phyloP scores from a whole-genome alignment of 2,329 filamentous ascomycete genomes.

The Magnaporthales sp. region DNA sequence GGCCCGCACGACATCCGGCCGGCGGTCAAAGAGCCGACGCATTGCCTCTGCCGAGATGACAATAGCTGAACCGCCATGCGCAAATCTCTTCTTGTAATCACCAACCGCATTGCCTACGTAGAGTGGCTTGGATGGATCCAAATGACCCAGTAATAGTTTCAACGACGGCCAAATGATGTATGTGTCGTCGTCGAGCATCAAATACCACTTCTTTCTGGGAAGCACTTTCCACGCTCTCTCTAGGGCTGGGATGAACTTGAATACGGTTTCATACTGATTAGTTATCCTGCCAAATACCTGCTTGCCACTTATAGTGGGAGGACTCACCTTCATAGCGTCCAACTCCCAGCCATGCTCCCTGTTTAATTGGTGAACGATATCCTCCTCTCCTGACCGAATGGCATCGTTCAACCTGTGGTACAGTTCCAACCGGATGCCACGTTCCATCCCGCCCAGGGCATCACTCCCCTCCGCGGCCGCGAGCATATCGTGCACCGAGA shows the following conservation, averaged over 20 bases:
- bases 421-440: conserved; percentile 27
- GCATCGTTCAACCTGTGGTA: conserved; percentile 29
- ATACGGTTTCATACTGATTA: not conserved
- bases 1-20: conserved; percentile 30
- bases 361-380: conserved; percentile 26
- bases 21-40: conserved; percentile 31
- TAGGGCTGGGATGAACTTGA: conserved; percentile 45
- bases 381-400: conserved; percentile 27
- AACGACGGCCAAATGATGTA: conserved; percentile 43
- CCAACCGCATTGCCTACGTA: conserved; percentile 51
- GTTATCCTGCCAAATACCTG: not conserved
- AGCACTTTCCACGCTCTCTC: conserved; percentile 40
- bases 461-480: conserved; percentile 17
- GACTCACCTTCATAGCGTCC: conserved; percentile 37
- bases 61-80: conserved; percentile 46
- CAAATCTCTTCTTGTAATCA: conserved; percentile 45
- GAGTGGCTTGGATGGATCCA: conserved; percentile 35
- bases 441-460: conserved; percentile 23
- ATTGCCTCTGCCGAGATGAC: conserved; percentile 43
- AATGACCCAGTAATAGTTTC: conserved; percentile 35
- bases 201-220: conserved; percentile 49
- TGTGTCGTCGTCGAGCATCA: conserved; percentile 50
- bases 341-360: conserved; percentile 37
- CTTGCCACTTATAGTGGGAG: not conserved
- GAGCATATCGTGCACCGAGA: conserved; percentile 32